Evolutionary conservation across 1,284 basidiomycete species (phyloP), one percentile per base, ranked within the genome.

Genomic region (Moniliella sp.): DNA sequence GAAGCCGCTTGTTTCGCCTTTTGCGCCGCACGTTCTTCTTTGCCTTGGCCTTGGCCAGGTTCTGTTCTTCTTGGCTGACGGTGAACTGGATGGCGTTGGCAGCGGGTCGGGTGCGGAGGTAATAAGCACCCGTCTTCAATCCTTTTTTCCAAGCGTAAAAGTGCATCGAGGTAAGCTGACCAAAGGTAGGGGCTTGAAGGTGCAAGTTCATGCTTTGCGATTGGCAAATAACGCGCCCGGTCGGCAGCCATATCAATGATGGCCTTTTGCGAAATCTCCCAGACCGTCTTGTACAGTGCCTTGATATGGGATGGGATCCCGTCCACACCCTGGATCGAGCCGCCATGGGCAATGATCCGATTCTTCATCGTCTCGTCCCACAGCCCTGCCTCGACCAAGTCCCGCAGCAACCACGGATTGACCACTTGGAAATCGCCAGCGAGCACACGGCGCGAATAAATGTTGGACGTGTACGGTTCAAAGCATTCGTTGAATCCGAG

Each of bases 281-380:
- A 99, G 29, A 93, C 84, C 7, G 84, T 93, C 30, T 88, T 91
- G 72, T 91, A 93, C 63, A 93, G 82, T 3, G 78, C 77, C 68
- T 94, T 61, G 43, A 61, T 51, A 13, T 45, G 41, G 39, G 59
- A 50, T 13, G 57, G 57, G 28, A 60, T 58, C 19, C 51, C 57
- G 34, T 53, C 47, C 18, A 58, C 45, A 36, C 57, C 55, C 42
- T 94, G 88, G 35, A 99, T 71, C 9, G 86, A 93, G 26, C 61
- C 88, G 54, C 84, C 78, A 65, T 91, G 78, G 5, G 91, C 91
- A 48, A 99, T 97, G 64, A 97, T 83, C 68, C 80, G 78, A 66
- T 94, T 91, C 72, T 93, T 93, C 88, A 97, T 97, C 56, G 80
- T 74, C 55, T 99, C 88, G 58, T 93, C 74, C 91, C 91, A 99